A percentile compares a stretch with the other conserved stretches of the same genome.
Evolutionary conservation across 306 rosid species (phyloP).

Genomic region (Glycine latifolia): DNA sequence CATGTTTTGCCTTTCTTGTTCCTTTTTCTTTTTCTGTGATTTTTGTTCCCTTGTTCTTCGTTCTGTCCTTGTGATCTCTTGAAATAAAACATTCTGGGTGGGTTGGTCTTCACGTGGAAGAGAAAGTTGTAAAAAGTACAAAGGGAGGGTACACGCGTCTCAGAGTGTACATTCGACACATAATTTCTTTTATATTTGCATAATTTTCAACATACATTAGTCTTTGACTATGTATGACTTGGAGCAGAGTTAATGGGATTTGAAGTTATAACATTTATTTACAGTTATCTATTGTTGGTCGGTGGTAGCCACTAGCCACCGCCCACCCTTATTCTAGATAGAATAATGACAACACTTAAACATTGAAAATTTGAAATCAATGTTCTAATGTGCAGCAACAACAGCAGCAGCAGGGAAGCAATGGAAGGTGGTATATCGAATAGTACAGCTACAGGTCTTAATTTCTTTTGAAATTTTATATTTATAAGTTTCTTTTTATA

Average conservation of each 20-base stretch:
- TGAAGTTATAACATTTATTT: not conserved
- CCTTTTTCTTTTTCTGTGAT: not conserved
- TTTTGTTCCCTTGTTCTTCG: not conserved
- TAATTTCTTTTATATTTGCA: not conserved
- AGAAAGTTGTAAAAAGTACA: not conserved
- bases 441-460: conserved; percentile 35
- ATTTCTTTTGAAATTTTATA: not conserved
- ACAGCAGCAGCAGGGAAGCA: conserved; percentile 12
- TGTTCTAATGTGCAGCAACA: conserved; percentile 25
- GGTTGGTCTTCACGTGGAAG: conserved; percentile 6
- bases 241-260: not conserved
- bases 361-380: not conserved
- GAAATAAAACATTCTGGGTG: conserved; percentile 8
- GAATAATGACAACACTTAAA: not conserved
- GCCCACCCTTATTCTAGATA: not conserved
- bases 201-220: not conserved
- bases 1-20: not conserved
- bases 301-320: not conserved
- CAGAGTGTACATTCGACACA: not conserved
- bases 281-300: not conserved
- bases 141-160: conserved; percentile 1
- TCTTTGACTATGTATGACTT: not conserved
- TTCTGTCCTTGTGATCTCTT: not conserved
- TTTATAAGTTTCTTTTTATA: not conserved
- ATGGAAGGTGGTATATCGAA: conserved; percentile 56